Percentiles rank a stretch among this genome's conserved stretches.
phyloP scores from a whole-genome alignment of 2,329 filamentous ascomycete genomes.

The Fusarium falciforme region DNA sequence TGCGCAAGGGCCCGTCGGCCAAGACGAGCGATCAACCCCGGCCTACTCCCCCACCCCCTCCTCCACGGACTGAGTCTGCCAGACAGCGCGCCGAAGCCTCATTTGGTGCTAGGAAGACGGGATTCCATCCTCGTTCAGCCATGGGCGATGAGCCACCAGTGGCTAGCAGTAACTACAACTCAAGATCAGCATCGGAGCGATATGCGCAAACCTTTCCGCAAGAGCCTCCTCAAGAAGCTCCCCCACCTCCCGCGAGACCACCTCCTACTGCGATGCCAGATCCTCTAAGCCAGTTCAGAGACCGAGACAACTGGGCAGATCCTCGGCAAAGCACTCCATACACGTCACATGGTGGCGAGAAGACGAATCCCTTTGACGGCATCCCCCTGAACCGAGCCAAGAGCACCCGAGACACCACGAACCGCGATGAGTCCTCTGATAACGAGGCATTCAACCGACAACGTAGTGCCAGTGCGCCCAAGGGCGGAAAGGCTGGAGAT shows the following conservation, averaged over 20 bases:
- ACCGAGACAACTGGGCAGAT: constrained; percentile 55
- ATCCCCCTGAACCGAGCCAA: constrained; percentile 56
- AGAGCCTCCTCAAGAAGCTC: constrained; percentile 22
- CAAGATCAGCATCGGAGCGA: constrained; percentile 46
- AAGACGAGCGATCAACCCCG: constrained; percentile 45
- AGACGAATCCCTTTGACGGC: constrained; percentile 67
- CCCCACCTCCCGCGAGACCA: constrained; percentile 31
- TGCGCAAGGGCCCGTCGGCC: constrained; percentile 52
- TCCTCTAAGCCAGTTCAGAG: constrained; percentile 60
- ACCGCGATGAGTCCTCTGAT: constrained; percentile 40
- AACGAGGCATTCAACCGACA: constrained; percentile 39
- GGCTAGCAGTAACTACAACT: constrained; percentile 62
- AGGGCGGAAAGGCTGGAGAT: constrained; percentile 23
- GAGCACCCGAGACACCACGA: constrained; percentile 56
- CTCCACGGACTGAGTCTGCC: constrained; percentile 63
- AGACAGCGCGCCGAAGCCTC: constrained; percentile 65
- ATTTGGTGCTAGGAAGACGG: constrained; percentile 63
- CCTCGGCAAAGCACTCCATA: constrained; percentile 70
- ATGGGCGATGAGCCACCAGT: constrained; percentile 66
- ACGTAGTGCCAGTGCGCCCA: constrained; percentile 49
- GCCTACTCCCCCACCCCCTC: constrained; percentile 50
- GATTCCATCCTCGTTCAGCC: constrained; percentile 63
- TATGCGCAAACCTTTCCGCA: constrained; percentile 24
- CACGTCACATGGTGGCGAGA: constrained; percentile 66
- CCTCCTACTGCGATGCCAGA: constrained; percentile 52